Base-by-base conservation (phyloP, 2,329 filamentous ascomycete species). In the Colletotrichum trifolii region DNA sequence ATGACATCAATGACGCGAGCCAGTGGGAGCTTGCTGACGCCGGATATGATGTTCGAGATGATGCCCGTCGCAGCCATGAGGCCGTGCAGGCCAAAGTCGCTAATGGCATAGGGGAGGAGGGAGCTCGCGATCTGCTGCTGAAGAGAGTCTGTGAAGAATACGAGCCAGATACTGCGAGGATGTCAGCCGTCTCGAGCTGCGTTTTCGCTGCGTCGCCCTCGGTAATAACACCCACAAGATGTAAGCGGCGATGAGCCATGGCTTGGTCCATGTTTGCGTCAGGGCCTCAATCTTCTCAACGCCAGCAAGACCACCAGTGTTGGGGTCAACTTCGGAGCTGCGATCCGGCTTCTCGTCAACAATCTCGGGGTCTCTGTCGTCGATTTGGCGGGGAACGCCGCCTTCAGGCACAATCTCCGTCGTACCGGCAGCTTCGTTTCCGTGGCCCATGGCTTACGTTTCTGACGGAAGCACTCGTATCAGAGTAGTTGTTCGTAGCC, bases 21-120 rank as follows among this genome's bases (percentile, higher is more conserved):
- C 66, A 78, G 74, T 8, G 73, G 70, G 17, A 74, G 69, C 60
- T 74, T 73, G 46, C 71, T 62, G 12, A 74, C 68, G 49, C 69
- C 70, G 54, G 66, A 64, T 53, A 76, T 69, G 60, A 74, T 76
- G 67, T 72, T 78, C 35, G 78, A 74, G 7, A 86, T 75, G 52
- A 85, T 81, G 42, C 76, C 76, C 50, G 81, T 78, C 3, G 82
- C 77, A 2, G 79, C 76, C 36, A 82, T 73, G 13, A 86, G 75
- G 8, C 82, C 84, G 67, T 85, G 83, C 9, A 74, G 68, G 33
- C 76, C 71, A 67, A 84, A 86, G 12, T 67, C 69, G 60, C 71
- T 74, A 1, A 72, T 75, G 55, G 82, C 78, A 58, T 74, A 77
- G 8, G 74, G 67, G 3, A 67, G 54, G 12, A 77, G 69, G 12